A percentile compares a stretch with the other conserved stretches of the same genome.
These are phyloP conservation scores for Fusarium sp. DNA, from an alignment of 2,329 filamentous ascomycete genomes.

Conservation along the genomic window DNA sequence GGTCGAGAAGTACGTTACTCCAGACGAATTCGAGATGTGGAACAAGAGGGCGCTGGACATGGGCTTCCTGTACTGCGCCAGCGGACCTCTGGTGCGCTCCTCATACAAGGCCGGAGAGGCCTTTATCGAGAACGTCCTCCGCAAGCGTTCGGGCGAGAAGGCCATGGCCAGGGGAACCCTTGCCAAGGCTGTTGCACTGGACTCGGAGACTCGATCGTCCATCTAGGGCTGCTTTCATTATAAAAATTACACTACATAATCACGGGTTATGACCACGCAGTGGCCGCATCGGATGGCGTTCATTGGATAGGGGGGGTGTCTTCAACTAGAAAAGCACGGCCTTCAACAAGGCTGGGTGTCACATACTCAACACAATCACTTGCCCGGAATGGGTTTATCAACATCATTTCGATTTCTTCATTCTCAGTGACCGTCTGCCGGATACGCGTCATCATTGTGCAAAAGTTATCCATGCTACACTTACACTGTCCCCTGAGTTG, in stretches of 20 bases:
- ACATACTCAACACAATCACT: conserved; percentile 27
- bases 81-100: conserved; percentile 90
- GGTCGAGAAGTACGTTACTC: conserved; percentile 94
- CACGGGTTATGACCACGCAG: conserved; percentile 38
- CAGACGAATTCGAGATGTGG: conserved; percentile 93
- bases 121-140: conserved; percentile 98
- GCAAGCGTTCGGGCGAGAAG: conserved; percentile 75
- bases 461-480: conserved; percentile 1
- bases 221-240: conserved; percentile 32
- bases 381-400: conserved; percentile 17
- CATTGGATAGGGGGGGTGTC: conserved; percentile 31
- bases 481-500: conserved; percentile 5
- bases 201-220: conserved; percentile 42
- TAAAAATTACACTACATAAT: conserved; percentile 35
- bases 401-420: conserved; percentile 1
- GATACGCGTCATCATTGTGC: conserved; percentile 2
- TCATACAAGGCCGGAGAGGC: conserved; percentile 98
- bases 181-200: conserved; percentile 55
- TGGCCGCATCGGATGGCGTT: conserved; percentile 45
- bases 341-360: conserved; percentile 46
- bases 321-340: conserved; percentile 46
- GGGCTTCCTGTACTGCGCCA: conserved; percentile 97
- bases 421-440: neutral
- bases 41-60: conserved; percentile 88
- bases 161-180: conserved; percentile 49